Percentiles rank a stretch among this genome's conserved stretches.
These are phyloP conservation scores for Saccharum spontaneum DNA, from an alignment of 176 grass and related monocot genomes.

Conservation along the genomic window DNA sequence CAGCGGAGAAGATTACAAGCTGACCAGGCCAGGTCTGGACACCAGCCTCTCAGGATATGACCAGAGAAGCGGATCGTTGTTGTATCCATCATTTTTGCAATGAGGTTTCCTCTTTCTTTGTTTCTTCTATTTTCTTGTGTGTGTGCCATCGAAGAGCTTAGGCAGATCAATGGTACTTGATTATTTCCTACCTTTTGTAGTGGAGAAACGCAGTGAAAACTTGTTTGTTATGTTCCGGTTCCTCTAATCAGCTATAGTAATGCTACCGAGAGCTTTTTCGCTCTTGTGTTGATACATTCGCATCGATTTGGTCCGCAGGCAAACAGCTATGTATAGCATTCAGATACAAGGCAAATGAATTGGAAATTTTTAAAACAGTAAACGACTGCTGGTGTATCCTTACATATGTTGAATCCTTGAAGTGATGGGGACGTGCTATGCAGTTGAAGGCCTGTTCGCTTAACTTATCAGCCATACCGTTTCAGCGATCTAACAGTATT, in stretches of 20 bases:
- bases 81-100: conserved; percentile 28
- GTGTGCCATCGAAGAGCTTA: background rate
- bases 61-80: background rate
- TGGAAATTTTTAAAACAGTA: background rate
- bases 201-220: background rate
- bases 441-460: background rate
- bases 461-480: no score
- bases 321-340: background rate
- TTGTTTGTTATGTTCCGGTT: background rate
- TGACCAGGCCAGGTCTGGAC: conserved; percentile 32
- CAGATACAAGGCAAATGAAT: background rate
- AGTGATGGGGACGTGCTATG: background rate
- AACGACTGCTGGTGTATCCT: background rate
- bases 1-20: conserved; percentile 46
- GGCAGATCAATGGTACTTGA: background rate
- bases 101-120: background rate
- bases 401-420: background rate
- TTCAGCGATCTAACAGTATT: no score
- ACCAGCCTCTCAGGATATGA: conserved; percentile 55
- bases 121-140: background rate
- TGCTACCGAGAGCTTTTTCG: background rate
- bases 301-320: background rate
- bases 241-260: no score
- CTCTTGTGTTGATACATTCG: background rate
- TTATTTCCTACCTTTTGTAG: background rate